phyloP scores from a whole-genome alignment of 805 yeast genomes.

The Metschnikowia koreensis region DNA sequence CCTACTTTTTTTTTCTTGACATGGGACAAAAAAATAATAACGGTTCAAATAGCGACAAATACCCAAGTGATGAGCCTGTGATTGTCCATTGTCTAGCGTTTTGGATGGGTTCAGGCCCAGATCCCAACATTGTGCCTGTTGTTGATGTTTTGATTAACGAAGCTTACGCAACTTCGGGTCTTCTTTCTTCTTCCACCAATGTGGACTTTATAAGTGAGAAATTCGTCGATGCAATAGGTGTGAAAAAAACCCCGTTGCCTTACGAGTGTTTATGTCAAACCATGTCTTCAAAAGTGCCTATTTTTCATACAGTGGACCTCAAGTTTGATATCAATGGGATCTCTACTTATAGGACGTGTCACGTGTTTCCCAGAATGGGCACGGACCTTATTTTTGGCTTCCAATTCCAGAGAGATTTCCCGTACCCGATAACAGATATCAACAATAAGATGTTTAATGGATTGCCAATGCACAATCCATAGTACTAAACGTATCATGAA shows the following conservation, averaged over 20 bases:
- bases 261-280: neutral
- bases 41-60: neutral
- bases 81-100: neutral
- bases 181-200: neutral
- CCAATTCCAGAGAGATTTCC: neutral
- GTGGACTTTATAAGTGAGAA: neutral
- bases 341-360: neutral
- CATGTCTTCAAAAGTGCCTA: neutral
- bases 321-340: neutral
- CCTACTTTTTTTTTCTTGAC: too few species aligned
- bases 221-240: neutral
- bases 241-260: neutral
- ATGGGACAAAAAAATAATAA: neutral
- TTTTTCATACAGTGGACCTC: neutral
- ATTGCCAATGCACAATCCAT: neutral
- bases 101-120: neutral
- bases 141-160: neutral
- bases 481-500: too few species aligned
- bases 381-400: neutral
- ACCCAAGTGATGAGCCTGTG: neutral
- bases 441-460: neutral
- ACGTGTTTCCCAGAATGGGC: neutral
- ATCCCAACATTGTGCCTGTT: neutral
- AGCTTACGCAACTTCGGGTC: neutral
- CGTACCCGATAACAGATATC: neutral